A percentile compares a stretch with the other conserved stretches of the same genome.
These are phyloP conservation scores for Acrocalymma vagum DNA, from an alignment of 2,329 filamentous ascomycete species.

Conservation along the genomic window DNA sequence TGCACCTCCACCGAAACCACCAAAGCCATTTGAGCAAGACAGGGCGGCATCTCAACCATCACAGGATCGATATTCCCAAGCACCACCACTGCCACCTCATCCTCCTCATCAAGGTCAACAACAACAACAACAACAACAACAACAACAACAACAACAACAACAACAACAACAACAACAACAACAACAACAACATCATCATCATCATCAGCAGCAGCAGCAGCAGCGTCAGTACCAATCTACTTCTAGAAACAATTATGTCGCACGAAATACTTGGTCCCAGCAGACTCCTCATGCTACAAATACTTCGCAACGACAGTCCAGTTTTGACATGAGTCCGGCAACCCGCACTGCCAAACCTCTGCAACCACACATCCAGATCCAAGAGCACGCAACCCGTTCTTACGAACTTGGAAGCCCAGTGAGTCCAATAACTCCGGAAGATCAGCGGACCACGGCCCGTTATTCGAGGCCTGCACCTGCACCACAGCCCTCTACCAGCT, in stretches of 20 bases:
- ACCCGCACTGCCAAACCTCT: slow-evolving; percentile 34
- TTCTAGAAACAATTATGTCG: slow-evolving; percentile 15
- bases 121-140: slow-evolving; percentile 24
- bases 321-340: slow-evolving; percentile 35
- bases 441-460: slow-evolving; percentile 26
- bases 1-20: slow-evolving; percentile 59
- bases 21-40: slow-evolving; percentile 43
- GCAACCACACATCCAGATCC: slow-evolving; percentile 38
- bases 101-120: slow-evolving; percentile 34
- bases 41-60: slow-evolving; percentile 30
- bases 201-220: slow-evolving; percentile 23
- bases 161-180: slow-evolving; percentile 27
- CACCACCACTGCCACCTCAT: slow-evolving; percentile 46
- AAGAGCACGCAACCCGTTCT: slow-evolving; percentile 24
- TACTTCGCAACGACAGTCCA: slow-evolving; percentile 26
- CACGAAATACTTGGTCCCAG: slow-evolving; percentile 25
- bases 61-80: slow-evolving; percentile 35
- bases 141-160: slow-evolving; percentile 26
- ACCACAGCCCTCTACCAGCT: slow-evolving; percentile 18
- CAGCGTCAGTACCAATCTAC: slow-evolving; percentile 28
- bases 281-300: slow-evolving; percentile 18
- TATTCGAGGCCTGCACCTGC: slow-evolving; percentile 29
- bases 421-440: slow-evolving; percentile 45
- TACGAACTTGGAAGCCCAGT: slow-evolving; percentile 45
- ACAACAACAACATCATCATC: slow-evolving; percentile 25